Evolutionary conservation across 2,329 filamentous ascomycete species (phyloP), one percentile per base, ranked within the genome.

Genomic region (Lachnum nothofagi): DNA sequence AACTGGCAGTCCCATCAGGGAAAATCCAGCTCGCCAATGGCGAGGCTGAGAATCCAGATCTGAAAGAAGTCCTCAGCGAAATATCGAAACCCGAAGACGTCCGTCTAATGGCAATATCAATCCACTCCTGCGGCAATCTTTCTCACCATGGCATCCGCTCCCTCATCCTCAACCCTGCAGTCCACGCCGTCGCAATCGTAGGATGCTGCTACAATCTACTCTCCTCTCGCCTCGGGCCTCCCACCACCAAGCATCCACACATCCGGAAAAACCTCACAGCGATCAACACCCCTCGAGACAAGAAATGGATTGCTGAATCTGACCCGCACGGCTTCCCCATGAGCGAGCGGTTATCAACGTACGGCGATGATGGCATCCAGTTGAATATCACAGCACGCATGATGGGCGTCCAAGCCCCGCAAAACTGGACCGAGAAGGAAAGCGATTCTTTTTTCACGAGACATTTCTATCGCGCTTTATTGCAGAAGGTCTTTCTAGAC

Each of bases 161-260:
- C 0, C 78, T 98, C 17, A 70, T 91, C 1, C 71, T 94, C 49
- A 97, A 96, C 64, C 85, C 86, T 0, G 79, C 83, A 4, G 91
- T 97, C 47, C 81, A 82, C 25, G 89, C 90, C n/a, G 85, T 97
- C 19, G 91, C 91, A 49, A 91, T 98, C 65, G 89, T 98, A 52
- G 93, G 93, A 40, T 98, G 93, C 73, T 98, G 93, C 75, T 97
- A 98, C 75, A 98, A 98, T 62, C 80, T 97, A 5, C 73, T 97
- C 59, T 96, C 91, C 0, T 93, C 97, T 69, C 83, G 88, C 49
- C 79, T 96, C 10, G 88, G 88, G 0, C 88, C 90, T 1, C 86
- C 89, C 16, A 90, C 88, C 0, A 91, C 88, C 73, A 95, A 96
- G 67, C 77, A 88, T 17, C 85, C 89, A 1, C 80, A 82, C 42